Evolutionary conservation across 1,139 yeast genomes (phyloP).

Genomic region (Meyerozyma elateridarum): DNA sequence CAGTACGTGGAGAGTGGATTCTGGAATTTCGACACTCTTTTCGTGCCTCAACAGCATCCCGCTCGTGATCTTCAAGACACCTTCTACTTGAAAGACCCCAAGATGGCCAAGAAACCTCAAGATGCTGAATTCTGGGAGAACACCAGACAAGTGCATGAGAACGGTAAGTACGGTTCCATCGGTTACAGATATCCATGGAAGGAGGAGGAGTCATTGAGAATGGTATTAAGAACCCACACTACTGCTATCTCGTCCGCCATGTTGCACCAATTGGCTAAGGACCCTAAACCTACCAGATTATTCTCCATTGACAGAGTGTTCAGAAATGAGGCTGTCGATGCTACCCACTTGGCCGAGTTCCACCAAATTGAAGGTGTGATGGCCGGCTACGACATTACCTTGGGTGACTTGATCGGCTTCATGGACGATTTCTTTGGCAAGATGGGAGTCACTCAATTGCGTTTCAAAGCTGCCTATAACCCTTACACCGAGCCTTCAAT

Average conservation of each 20-base stretch:
- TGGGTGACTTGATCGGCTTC: conserved; percentile 96
- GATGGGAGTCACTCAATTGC: conserved; percentile 93
- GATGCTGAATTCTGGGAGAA: conserved; percentile 76
- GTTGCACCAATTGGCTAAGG: conserved; percentile 80
- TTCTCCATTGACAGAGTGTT: conserved; percentile 97
- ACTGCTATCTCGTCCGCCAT: conserved; percentile 89
- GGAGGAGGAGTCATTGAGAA: conserved; percentile 79
- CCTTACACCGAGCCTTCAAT: conserved; percentile 99
- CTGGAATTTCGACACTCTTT: conserved; percentile 97
- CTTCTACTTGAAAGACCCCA: conserved; percentile 92
- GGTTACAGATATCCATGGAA: conserved; percentile 99
- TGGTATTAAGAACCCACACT: conserved; percentile 95
- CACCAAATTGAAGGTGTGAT: conserved; percentile 99
- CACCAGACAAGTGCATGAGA: conserved; percentile 78
- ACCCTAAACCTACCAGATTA: conserved; percentile 87
- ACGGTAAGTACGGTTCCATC: conserved; percentile 88
- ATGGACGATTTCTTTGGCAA: conserved; percentile 95
- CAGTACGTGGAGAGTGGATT: conserved; percentile 97
- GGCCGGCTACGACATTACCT: conserved; percentile 91
- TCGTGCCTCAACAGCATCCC: conserved; percentile 98
- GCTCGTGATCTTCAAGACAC: conserved; percentile 99
- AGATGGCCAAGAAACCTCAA: conserved; percentile 70
- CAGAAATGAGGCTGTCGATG: conserved; percentile 99
- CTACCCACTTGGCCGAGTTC: conserved; percentile 99
- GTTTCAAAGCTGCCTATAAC: conserved; percentile 98